Evolutionary conservation across 1,284 basidiomycete genomes (phyloP), one percentile per base, ranked within the genome.

Genomic region (Psilocybe mexicana): DNA sequence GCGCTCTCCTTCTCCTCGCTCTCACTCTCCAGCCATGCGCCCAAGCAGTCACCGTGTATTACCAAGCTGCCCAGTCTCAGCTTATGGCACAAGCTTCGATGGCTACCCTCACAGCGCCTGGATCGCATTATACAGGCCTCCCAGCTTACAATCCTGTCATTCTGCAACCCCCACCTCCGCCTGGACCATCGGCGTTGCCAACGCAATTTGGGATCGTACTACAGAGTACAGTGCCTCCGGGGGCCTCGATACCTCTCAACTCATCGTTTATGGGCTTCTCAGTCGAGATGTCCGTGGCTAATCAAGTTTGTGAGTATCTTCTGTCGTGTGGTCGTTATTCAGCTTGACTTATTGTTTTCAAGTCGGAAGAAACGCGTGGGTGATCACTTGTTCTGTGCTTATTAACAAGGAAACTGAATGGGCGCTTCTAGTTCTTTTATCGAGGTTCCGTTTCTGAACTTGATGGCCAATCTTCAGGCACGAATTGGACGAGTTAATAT

Each of bases 211-310:
- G 36, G 2, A 14, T 55, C 8, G 36, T 38, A 38, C 46, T 48
- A 3, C 47, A 35, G n/a, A 46, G 43, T n/a, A 46, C 54, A 8
- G 54, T 55, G 6, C 54, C 54, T 3, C 45, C 24, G 3, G 30
- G 18, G 8, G 54, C 54, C 11, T 55, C 54, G 0, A 43, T 43
- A 2, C 46, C 36, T 18, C 54, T 48, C 14, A 49, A 55, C 43
- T 45, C 46, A 8, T 53, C 52, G 8, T 89, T 90, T 62, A 73
- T 83, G 47, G 87, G 88, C 0, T 88, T 89, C 63, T 87, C 84
- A 1, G 77, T 91, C 55, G 88, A 90, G 70, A 79, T 90, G 75
- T 87, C 85, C 28, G 85, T 90, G n/a, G 80, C 81, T 2, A 79
- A 81, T 59, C 80, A 83, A 71, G 73, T 87, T 45, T 69, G 84